Conservation (phyloP, 768 basidiomycete species). For the Russula sp. region DNA sequence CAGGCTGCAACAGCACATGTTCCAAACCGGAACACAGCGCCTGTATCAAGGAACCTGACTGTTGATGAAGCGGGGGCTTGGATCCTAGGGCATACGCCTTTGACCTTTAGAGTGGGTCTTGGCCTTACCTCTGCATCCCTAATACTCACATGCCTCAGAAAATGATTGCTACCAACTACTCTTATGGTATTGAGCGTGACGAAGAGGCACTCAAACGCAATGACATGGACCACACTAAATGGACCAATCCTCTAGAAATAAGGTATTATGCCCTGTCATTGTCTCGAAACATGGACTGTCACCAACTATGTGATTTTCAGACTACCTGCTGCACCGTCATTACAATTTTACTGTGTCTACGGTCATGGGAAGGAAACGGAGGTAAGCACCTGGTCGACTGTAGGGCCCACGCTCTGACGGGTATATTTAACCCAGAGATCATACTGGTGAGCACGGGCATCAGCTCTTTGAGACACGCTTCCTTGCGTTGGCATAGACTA, state of each 20-base stretch:
- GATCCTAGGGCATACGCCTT: conserved; percentile 78
- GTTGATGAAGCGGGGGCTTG: conserved; percentile 67
- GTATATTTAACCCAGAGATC: conserved; percentile 48
- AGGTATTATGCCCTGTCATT: conserved; percentile 33
- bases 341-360: conserved; percentile 91
- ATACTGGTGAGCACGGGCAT: conserved; percentile 54
- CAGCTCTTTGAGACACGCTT: neutral
- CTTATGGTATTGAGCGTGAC: conserved; percentile 80
- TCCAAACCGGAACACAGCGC: conserved; percentile 2
- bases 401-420: neutral
- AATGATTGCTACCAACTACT: conserved; percentile 84
- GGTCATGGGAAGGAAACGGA: conserved; percentile 96
- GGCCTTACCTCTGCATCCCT: neutral
- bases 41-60: conserved; percentile 59
- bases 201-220: conserved; percentile 58
- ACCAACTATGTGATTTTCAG: conserved; percentile 33
- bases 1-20: conserved; percentile 4
- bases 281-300: neutral
- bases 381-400: conserved; percentile 37
- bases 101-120: conserved; percentile 62
- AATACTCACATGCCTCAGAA: conserved; percentile 37
- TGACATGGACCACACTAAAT: conserved; percentile 71
- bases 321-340: conserved; percentile 82
- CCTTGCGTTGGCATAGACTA: neutral
- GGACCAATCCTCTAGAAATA: conserved; percentile 87